Evolutionary conservation across 2,329 filamentous ascomycete species (phyloP).

Genomic region (Pezicula neosporulosa): DNA sequence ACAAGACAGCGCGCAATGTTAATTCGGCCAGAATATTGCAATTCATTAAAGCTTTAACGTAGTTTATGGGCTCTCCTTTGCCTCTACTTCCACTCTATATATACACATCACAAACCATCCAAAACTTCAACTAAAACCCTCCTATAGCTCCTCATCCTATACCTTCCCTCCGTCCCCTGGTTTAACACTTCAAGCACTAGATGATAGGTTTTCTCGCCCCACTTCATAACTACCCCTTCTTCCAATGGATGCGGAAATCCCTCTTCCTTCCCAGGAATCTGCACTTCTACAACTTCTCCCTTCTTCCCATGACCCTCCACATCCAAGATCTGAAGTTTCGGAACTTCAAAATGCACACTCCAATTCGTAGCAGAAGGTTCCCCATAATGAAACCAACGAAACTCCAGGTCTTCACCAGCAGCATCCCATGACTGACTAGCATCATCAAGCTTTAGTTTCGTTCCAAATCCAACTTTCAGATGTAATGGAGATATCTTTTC

Average conservation of each 20-base stretch:
- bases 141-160: slow-evolving; percentile 41
- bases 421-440: slow-evolving; percentile 44
- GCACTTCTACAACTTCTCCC: slow-evolving; percentile 31
- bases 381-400: slow-evolving; percentile 47
- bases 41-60: too few species aligned
- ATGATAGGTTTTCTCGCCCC: slow-evolving; percentile 41
- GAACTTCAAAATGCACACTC: slow-evolving; percentile 35
- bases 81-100: too few species aligned
- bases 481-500: slow-evolving; percentile 31
- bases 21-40: too few species aligned
- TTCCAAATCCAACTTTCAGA: slow-evolving; percentile 31
- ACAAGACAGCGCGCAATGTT: too few species aligned
- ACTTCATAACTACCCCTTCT: slow-evolving; percentile 27
- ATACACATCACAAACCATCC: too few species aligned
- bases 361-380: slow-evolving; percentile 39
- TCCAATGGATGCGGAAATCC: slow-evolving; percentile 34
- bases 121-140: slow-evolving; percentile 34
- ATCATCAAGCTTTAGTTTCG: slow-evolving; percentile 39
- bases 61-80: too few species aligned
- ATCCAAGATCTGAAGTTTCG: slow-evolving; percentile 30
- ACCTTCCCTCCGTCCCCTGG: slow-evolving; percentile 30
- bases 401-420: slow-evolving; percentile 36
- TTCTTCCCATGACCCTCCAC: slow-evolving; percentile 20
- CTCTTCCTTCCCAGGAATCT: slow-evolving; percentile 35
- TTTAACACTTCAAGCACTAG: slow-evolving; percentile 46